Evolutionary conservation across 768 basidiomycete genomes (phyloP).

Genomic region (Hemileccinum rubropunctum): DNA sequence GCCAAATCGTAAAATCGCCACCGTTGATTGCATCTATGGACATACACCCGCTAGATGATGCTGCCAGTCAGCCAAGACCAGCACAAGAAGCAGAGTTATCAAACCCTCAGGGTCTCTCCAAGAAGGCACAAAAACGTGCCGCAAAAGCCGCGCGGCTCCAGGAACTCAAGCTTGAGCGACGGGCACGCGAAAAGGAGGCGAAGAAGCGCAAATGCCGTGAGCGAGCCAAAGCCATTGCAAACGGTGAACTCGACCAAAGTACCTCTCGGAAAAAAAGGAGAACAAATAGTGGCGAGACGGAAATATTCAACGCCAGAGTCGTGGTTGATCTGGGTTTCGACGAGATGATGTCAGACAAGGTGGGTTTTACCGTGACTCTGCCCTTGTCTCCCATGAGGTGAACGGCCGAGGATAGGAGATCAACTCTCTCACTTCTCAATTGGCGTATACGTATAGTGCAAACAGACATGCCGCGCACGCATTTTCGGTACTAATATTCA

Average conservation of each 20-base stretch:
- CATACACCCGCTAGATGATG: conserved; percentile 8
- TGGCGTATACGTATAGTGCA: conserved; percentile 87
- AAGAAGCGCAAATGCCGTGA: conserved; percentile 71
- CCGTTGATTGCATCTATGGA: conserved; percentile 17
- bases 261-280: conserved; percentile 16
- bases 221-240: conserved; percentile 47
- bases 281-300: conserved; percentile 37
- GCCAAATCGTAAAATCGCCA: conserved; percentile 3
- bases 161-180: conserved; percentile 67
- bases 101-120: conserved; percentile 50
- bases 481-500: conserved; percentile 72
- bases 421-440: conserved; percentile 82
- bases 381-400: conserved; percentile 11
- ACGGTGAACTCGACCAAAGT: conserved; percentile 44
- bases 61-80: conserved; percentile 13
- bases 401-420: conserved; percentile 64
- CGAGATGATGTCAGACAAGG: conserved; percentile 90
- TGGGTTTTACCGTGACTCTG: conserved; percentile 46
- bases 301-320: conserved; percentile 57
- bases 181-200: conserved; percentile 73
- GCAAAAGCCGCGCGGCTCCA: conserved; percentile 67
- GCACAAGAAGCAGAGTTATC: conserved; percentile 10
- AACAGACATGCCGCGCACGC: conserved; percentile 73
- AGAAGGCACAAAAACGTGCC: conserved; percentile 75
- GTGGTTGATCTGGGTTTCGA: conserved; percentile 92